phyloP scores from a whole-genome alignment of 805 yeast species.

The Metschnikowia rubicola region DNA sequence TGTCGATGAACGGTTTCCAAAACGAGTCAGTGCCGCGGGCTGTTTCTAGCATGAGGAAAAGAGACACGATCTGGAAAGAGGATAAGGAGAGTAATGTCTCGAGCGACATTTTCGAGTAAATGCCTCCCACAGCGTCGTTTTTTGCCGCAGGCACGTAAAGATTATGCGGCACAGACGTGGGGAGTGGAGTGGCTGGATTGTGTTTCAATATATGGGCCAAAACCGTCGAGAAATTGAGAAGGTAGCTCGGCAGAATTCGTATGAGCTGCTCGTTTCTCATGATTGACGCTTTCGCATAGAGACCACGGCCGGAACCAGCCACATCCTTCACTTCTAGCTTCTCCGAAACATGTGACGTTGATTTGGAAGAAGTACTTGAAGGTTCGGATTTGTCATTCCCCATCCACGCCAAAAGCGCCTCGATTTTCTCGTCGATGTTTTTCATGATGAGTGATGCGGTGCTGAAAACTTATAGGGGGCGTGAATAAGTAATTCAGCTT shows the following conservation, averaged over 20 bases:
- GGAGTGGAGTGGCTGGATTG: slow-evolving; percentile 32
- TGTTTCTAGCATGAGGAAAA: slow-evolving; percentile 48
- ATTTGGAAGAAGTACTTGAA: neutral
- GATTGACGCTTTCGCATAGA: slow-evolving; percentile 43
- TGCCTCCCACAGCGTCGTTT: slow-evolving; percentile 24
- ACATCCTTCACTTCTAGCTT: slow-evolving; percentile 42
- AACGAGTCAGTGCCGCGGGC: slow-evolving; percentile 40
- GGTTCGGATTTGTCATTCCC: slow-evolving; percentile 1
- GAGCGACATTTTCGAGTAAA: slow-evolving; percentile 29
- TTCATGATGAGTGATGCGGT: slow-evolving; percentile 3
- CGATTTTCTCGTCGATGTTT: slow-evolving; percentile 13
- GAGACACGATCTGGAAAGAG: slow-evolving; percentile 57
- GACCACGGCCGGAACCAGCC: slow-evolving; percentile 57
- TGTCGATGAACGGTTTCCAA: slow-evolving; percentile 68
- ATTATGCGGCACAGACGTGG: slow-evolving; percentile 18
- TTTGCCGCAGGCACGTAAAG: slow-evolving; percentile 24
- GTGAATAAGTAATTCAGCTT: too few relatives aligned
- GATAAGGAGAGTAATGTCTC: slow-evolving; percentile 41
- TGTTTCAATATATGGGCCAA: slow-evolving; percentile 40
- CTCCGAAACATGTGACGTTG: slow-evolving; percentile 28
- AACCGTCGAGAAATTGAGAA: slow-evolving; percentile 57
- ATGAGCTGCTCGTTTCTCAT: slow-evolving; percentile 43
- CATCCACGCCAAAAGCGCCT: slow-evolving; percentile 28
- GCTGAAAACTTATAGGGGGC: too few relatives aligned
- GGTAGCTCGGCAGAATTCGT: slow-evolving; percentile 53